Conservation (phyloP, 306 rosid species). For the Medicago lupulina region DNA sequence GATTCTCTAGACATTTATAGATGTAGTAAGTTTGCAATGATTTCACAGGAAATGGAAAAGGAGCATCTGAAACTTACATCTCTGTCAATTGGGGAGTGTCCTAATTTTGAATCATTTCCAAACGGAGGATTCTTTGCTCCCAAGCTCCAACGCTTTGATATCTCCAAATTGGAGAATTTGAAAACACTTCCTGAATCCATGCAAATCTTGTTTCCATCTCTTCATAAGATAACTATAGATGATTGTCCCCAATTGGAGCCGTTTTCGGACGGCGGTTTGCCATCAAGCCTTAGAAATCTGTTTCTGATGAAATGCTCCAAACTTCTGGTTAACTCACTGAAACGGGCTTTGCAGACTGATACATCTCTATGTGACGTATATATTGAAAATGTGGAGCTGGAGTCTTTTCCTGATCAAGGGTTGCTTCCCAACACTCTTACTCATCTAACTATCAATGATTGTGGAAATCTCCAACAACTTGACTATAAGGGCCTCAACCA, state of each 20-base stretch:
- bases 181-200: slow-evolving; percentile 31
- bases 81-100: background rate
- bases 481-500: slow-evolving; percentile 35
- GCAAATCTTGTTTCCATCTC: slow-evolving; percentile 28
- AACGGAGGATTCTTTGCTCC: slow-evolving; percentile 17
- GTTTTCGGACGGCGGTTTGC: background rate
- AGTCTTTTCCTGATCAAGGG: slow-evolving; percentile 35
- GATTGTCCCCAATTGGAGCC: slow-evolving; percentile 14
- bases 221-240: fast-evolving
- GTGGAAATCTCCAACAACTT: slow-evolving; percentile 19
- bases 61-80: background rate
- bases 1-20: too few relatives aligned
- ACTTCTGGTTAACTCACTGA: background rate
- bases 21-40: background rate
- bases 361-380: fast-evolving
- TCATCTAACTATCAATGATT: fast-evolving
- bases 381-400: background rate
- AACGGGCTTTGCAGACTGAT: background rate
- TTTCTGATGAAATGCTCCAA: background rate
- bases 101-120: slow-evolving; percentile 29
- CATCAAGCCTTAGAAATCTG: background rate
- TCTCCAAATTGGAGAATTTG: background rate
- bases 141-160: fast-evolving
- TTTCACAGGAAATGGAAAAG: background rate
- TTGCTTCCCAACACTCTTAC: slow-evolving; percentile 37